Evolutionary conservation across 768 basidiomycete species (phyloP), one percentile per base, ranked within the genome.

Genomic region (Grammothele lineata): DNA sequence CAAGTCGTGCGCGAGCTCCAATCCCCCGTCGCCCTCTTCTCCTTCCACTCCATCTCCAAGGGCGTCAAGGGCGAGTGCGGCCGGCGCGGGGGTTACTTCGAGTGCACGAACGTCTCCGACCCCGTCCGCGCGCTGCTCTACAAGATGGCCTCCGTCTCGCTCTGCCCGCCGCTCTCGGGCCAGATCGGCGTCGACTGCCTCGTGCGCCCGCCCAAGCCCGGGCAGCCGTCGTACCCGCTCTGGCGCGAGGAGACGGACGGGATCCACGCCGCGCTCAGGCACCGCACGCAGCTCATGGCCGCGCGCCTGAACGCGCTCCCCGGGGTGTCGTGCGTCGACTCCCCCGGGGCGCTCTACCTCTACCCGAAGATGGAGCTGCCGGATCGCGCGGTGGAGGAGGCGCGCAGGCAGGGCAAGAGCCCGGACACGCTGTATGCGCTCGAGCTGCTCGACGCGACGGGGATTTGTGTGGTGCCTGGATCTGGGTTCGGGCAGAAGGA

Each of bases 11-110:
- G 75, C 42, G 68, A 75, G 34, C 70, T 85, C 53, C 64, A 77
- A 43, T 87, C 85, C n/a, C 75, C 80, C 45, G 69, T 93, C 47
- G 81, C 90, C 36, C 82, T 99, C 63, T 73, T 99, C 44, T 93
- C 90, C 37, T 97, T 96, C 84, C 95, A 99, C 72, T 92, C 89
- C 44, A 95, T 95, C 63, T 94, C 91, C 47, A 99, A 99, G 67
- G 95, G 95, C 43, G 90, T 96, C 51, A 80, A 80, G 30, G 95
- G 95, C 49, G 95, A 99, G 69, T 99, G 96, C 64, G 95, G 96
- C 2, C 76, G 95, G n/a, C 78, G 96, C 39, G 95, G 95, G 26
- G 95, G 94, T 3, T 99, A 96, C 73, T 94, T 95, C 58, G 95
- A 99, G 69, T 82, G 85, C 63, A 76, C 79, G 51, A 98, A 98